Conservation (phyloP, 2,329 filamentous ascomycete genomes). For the Colletotrichum truncatum region DNA sequence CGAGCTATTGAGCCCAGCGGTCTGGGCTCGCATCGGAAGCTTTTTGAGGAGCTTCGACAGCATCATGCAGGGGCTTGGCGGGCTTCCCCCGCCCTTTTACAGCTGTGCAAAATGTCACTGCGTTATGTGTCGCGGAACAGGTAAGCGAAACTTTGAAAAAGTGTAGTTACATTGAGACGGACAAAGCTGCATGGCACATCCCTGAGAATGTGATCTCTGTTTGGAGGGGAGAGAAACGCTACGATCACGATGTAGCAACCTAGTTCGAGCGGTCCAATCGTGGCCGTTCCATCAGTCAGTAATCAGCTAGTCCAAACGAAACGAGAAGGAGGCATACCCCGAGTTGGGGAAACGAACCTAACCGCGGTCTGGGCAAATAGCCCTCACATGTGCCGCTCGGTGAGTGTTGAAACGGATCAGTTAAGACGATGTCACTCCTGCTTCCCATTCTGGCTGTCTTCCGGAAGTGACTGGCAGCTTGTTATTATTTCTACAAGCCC, state of each 20-base stretch:
- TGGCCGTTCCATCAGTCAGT: not conserved
- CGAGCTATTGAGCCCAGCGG: not conserved
- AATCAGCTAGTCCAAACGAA: slow-evolving; percentile 12
- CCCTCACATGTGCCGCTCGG: slow-evolving; percentile 29
- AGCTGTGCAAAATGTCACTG: not conserved
- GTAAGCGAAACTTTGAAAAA: not conserved
- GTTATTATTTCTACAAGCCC: not conserved
- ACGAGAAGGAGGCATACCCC: slow-evolving; percentile 14
- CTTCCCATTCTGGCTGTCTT: not conserved
- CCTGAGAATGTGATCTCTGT: not conserved
- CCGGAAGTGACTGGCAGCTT: not conserved
- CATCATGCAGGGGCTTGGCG: slow-evolving; percentile 19
- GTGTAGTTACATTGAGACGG: not conserved
- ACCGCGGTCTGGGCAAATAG: slow-evolving; percentile 16
- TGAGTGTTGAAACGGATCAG: slow-evolving; percentile 15
- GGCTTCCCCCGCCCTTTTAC: slow-evolving; percentile 3
- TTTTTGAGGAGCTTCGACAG: not conserved
- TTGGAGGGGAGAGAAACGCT: slow-evolving; percentile 7
- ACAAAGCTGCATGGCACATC: slow-evolving; percentile 1
- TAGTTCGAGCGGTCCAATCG: slow-evolving; percentile 9
- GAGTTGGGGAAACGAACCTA: slow-evolving; percentile 8
- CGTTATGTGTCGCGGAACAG: not conserved
- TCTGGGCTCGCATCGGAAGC: slow-evolving; percentile 12
- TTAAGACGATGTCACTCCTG: slow-evolving; percentile 27
- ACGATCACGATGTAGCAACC: slow-evolving; percentile 10